Evolutionary conservation across 2,329 filamentous ascomycete species (phyloP), one percentile per base, ranked within the genome.

Genomic region (Penicillium sp.): DNA sequence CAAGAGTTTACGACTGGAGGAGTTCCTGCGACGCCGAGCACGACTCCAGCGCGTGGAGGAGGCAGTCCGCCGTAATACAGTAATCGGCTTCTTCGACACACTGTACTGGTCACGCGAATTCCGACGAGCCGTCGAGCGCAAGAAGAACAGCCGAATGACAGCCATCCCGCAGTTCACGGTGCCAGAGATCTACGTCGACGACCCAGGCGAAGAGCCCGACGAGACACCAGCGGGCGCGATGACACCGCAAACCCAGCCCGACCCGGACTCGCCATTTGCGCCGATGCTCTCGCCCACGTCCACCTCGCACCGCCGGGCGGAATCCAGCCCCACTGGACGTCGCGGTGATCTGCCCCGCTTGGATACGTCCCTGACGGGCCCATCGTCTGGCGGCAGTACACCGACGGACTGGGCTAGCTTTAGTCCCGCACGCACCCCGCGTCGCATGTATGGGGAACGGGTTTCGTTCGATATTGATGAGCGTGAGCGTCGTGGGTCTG

Each of bases 61-160:
- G 74, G 91, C 94, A 63, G 91, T 97, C 39, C 89, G 91, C 54
- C 87, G 95, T 54, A 90, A 93, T 59, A 87, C 92, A 24, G 94
- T 99, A 9, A 84, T 94, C 39, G 92, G 92, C 36, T 99, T 99
- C 78, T 97, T 99, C 73, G 90, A 97, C 71, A 97, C 92, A 18
- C 84, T 88, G 59, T 90, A 93, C 76, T 96, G 91, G 87, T 86
- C 88, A 36, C 87, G 92, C 40, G 83, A 85, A 62, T 97, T 97
- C 80, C 87, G 90, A 63, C 86, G 86, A 49, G 83, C 87, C 54
- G 81, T 91, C 70, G 87, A 92, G 33, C 81, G 80, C 55, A 92
- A 92, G 75, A 84, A 85, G 58, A 83, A 84, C 3, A 87, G 87
- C 18, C 88, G 91, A 56, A 89, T 97, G 85, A 88, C 87, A 4